A percentile compares a stretch with the other conserved stretches of the same genome.
phyloP scores from a whole-genome alignment of 345 rosid species.

The Populus euphratica region DNA sequence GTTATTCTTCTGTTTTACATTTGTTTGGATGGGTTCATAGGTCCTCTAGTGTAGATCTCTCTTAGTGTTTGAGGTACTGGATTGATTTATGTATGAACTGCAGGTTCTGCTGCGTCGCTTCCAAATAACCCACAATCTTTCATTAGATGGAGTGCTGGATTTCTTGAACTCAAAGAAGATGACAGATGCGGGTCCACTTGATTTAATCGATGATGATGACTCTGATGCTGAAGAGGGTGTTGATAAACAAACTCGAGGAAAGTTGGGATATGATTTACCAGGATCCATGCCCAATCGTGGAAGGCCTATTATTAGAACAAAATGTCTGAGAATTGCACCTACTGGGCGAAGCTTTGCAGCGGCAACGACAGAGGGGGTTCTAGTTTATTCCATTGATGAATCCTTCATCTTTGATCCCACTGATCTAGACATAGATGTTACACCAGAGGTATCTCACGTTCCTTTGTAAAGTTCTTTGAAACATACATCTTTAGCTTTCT shows the following conservation, averaged over 20 bases:
- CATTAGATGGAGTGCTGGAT: conserved; percentile 94
- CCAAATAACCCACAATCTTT: conserved; percentile 78
- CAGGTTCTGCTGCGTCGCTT: conserved; percentile 85
- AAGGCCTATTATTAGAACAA: conserved; percentile 74
- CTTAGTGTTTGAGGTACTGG: background rate
- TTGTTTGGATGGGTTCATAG: background rate
- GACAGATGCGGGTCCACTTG: conserved; percentile 96
- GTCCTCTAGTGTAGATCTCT: background rate
- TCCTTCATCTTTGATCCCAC: conserved; percentile 93
- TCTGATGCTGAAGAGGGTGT: conserved; percentile 82
- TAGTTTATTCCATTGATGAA: conserved; percentile 80
- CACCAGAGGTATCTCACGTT: conserved; percentile 67
- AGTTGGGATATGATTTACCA: conserved; percentile 76
- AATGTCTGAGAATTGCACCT: conserved; percentile 82
- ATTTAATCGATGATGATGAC: conserved; percentile 79
- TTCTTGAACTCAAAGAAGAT: conserved; percentile 85
- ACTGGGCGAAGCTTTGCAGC: conserved; percentile 91
- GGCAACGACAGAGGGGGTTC: conserved; percentile 96
- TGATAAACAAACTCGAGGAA: conserved; percentile 69
- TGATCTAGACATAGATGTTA: conserved; percentile 95
- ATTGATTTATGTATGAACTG: background rate
- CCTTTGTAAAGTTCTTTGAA: background rate
- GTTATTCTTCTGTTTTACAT: background rate
- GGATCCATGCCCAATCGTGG: conserved; percentile 84
- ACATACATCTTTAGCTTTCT: background rate